A percentile compares a stretch with the other conserved stretches of the same genome.
phyloP scores from a whole-genome alignment of 1,284 basidiomycete species.

The Fistulina hepatica region DNA sequence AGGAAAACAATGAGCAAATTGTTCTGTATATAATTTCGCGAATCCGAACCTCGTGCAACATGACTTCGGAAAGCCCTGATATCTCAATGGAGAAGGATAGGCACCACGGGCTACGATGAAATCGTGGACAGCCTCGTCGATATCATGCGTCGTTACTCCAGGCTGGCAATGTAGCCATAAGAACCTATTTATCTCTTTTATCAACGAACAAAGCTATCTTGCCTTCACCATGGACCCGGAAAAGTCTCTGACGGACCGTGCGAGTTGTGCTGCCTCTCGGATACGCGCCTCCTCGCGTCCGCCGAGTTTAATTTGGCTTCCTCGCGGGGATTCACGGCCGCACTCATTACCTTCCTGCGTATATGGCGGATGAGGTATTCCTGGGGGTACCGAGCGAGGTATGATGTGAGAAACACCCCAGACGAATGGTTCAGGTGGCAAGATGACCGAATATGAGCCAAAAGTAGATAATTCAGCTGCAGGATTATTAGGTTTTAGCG shows the following conservation, averaged over 20 bases:
- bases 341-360: slow-evolving; percentile 16
- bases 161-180: slow-evolving; percentile 31
- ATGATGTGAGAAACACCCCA: slow-evolving; percentile 55
- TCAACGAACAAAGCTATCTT: slow-evolving; percentile 5
- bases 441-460: slow-evolving; percentile 51
- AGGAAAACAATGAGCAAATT: slow-evolving; percentile 1
- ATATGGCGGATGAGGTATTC: slow-evolving; percentile 55
- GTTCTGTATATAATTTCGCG: neutral
- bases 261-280: slow-evolving; percentile 50
- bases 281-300: slow-evolving; percentile 45
- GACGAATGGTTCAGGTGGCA: slow-evolving; percentile 54
- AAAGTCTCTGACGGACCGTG: slow-evolving; percentile 48
- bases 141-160: slow-evolving; percentile 62
- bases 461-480: slow-evolving; percentile 32
- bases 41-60: slow-evolving; percentile 59
- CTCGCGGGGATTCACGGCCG: slow-evolving; percentile 10
- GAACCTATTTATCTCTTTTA: slow-evolving; percentile 1
- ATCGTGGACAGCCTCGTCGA: slow-evolving; percentile 64
- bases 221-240: slow-evolving; percentile 33
- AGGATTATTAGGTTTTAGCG: no score
- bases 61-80: slow-evolving; percentile 74
- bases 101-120: slow-evolving; percentile 59
- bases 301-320: slow-evolving; percentile 39
- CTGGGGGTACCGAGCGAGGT: slow-evolving; percentile 45
- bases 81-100: slow-evolving; percentile 82